Base-by-base conservation (phyloP, 495 filamentous ascomycete species). In the Cryomyces antarcticus region DNA sequence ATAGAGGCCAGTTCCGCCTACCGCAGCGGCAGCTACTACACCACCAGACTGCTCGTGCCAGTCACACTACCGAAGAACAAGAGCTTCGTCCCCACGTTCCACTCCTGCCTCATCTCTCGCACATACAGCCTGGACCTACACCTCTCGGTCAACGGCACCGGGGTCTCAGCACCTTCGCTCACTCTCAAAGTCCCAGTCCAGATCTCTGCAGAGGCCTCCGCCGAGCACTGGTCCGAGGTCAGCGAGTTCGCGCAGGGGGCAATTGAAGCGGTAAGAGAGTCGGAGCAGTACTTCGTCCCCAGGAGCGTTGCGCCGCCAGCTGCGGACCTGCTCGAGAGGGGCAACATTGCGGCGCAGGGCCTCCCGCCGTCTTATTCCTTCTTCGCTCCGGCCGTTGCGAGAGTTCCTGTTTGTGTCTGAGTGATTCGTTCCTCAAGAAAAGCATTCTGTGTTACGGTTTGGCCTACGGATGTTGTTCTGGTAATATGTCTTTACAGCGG, bases 41-140 rank as follows among this genome's bases (percentile, higher is more conserved):
- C 71, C 2, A 67, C 84, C 1, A 64, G 62, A 4, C 52, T 95
- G 6, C 55, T 79, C 6, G 72, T 94, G 6, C 86, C 89, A 0
- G 61, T 97, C 56, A 64, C 69, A 0, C 63, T 93, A 1, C 85
- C 89, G 0, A 62, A 58, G 7, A 73, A 71, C 49, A 81, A 77
- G 47, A 64, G 73, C 2, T 85, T 87, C 59, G 59, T 89, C 28
- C 92, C 89, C 0, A 86, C 83, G 12, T 97, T 96, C 62, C 77
- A 89, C 61, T 73, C 75, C 42, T 97, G 89, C 60, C 71, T 93
- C 50, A 64, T 80, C 29, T 80, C 79, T 11, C 77, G 89, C 46
- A 61, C 77, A 27, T 96, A 97, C 62, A 63, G 68, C 6, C 66
- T 95, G 17, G 76, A 80, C 36, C 61, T 96, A 39, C 64, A 66